phyloP scores from a whole-genome alignment of 306 rosid species.

The Canavalia gladiata region DNA sequence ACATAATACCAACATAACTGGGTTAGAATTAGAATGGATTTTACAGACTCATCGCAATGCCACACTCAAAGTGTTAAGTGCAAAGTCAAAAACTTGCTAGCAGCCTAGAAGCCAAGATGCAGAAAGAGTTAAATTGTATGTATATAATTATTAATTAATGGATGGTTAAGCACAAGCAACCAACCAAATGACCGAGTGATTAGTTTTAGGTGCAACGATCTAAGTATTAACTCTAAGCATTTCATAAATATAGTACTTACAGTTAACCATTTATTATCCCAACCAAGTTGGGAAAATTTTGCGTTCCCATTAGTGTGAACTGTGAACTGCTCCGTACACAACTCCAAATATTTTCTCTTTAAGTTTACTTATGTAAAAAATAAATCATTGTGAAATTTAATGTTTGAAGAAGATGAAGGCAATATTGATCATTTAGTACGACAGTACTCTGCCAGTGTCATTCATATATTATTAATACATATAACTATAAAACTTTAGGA shows the following conservation, averaged over 20 bases:
- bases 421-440: background rate
- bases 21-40: background rate
- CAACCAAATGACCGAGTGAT: background rate
- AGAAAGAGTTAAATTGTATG: background rate
- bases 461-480: conserved; percentile 34
- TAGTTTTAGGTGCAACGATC: background rate
- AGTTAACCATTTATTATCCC: conserved; percentile 8
- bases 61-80: no score
- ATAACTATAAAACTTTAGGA: conserved; percentile 31
- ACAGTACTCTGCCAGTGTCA: conserved; percentile 1
- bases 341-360: background rate
- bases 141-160: background rate
- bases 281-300: background rate
- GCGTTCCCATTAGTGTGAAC: background rate
- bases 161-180: background rate
- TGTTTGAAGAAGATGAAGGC: background rate
- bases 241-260: background rate
- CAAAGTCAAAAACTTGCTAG: background rate
- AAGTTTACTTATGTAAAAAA: background rate
- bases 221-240: background rate
- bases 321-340: background rate
- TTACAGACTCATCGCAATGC: no score
- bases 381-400: conserved; percentile 26
- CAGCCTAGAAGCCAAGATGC: background rate
- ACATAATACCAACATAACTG: background rate